Percentiles rank a stretch among this genome's conserved stretches.
These are phyloP conservation scores for Geotrichum phurueaensis DNA, from an alignment of 1,139 yeast genomes.

Conservation along the genomic window DNA sequence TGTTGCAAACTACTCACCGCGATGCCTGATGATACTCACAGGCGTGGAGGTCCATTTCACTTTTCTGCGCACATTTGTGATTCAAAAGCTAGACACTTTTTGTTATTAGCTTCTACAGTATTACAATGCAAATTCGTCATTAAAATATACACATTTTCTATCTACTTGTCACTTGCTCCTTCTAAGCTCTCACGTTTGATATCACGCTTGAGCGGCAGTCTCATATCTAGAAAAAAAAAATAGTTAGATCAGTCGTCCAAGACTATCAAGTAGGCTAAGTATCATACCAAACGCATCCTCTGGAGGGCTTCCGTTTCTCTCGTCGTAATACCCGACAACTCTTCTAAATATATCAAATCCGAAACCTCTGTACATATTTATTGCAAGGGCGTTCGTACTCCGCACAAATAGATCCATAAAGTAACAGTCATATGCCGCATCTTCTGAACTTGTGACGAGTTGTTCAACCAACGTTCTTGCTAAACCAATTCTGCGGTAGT, in stretches of 20 bases:
- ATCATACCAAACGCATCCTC: conserved; percentile 88
- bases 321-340: conserved; percentile 83
- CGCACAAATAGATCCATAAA: conserved; percentile 89
- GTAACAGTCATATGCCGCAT: conserved; percentile 49
- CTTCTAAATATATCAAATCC: conserved; percentile 83
- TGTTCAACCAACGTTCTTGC: conserved; percentile 68
- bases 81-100: not conserved
- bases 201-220: conserved; percentile 52
- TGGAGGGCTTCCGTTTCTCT: conserved; percentile 45
- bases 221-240: conserved; percentile 33
- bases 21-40: conserved; percentile 37
- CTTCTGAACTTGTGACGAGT: conserved; percentile 65
- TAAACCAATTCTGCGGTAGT: conserved; percentile 75
- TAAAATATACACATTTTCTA: not conserved
- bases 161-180: conserved; percentile 18
- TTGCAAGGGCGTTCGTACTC: conserved; percentile 74
- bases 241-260: not conserved
- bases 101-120: not conserved
- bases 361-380: conserved; percentile 72
- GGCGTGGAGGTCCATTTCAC: conserved; percentile 51
- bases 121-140: not conserved
- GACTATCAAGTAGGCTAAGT: conserved; percentile 11
- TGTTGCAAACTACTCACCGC: conserved; percentile 70
- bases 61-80: not conserved
- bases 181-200: conserved; percentile 31